These are phyloP conservation scores for Solanum acaule DNA, from an alignment of 257 asterid species.

Conservation along the genomic window DNA sequence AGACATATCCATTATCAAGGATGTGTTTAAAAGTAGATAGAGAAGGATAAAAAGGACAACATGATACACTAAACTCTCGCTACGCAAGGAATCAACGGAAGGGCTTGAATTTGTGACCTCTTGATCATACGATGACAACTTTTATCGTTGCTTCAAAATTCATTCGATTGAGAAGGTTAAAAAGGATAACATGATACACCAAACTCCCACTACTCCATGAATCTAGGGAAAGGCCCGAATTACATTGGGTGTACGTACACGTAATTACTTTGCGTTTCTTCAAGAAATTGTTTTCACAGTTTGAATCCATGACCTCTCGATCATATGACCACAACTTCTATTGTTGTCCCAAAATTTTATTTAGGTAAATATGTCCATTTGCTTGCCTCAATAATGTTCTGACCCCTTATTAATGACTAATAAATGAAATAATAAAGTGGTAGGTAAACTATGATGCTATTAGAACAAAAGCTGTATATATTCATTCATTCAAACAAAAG, in stretches of 20 bases:
- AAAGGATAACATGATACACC: not conserved
- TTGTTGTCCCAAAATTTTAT: not conserved
- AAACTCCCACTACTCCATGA: not conserved
- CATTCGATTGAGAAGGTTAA: not conserved
- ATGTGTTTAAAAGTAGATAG: not conserved
- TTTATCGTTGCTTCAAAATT: not conserved
- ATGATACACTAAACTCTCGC: not conserved
- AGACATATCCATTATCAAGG: not conserved
- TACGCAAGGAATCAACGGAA: not conserved
- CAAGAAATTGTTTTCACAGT: accelerated
- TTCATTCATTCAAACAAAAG: constrained; percentile 2
- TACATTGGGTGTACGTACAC: not conserved
- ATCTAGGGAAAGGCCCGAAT: not conserved
- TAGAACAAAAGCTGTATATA: not conserved
- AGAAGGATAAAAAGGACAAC: not conserved
- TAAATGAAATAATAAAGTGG: not conserved
- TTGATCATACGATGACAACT: not conserved
- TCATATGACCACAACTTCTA: not conserved
- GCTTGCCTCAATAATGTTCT: not conserved
- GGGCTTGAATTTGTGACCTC: not conserved
- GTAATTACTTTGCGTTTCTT: too few species aligned
- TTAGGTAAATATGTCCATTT: not conserved
- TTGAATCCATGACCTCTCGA: not conserved
- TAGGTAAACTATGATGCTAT: not conserved
- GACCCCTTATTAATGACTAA: not conserved